A percentile compares a stretch with the other conserved stretches of the same genome.
Evolutionary conservation across 768 basidiomycete genomes (phyloP).

Genomic region (Lactifluus pinguis): DNA sequence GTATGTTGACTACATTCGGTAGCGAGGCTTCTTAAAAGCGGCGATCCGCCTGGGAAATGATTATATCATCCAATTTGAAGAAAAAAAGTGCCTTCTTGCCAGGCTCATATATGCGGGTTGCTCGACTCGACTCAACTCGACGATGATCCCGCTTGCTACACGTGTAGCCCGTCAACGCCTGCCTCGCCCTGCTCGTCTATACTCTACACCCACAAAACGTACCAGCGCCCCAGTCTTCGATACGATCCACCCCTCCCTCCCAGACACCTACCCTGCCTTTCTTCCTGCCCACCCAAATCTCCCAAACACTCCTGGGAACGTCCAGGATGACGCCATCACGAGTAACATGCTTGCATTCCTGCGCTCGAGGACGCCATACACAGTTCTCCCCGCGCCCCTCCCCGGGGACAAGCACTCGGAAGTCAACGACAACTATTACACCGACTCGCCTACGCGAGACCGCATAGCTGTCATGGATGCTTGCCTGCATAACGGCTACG

Average conservation of each 20-base stretch:
- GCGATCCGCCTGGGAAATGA: background rate
- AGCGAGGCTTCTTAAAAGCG: no score
- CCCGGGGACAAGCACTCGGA: constrained; percentile 38
- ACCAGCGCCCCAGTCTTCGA: constrained; percentile 42
- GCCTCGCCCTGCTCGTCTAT: constrained; percentile 60
- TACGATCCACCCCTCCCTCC: constrained; percentile 32
- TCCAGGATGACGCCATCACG: constrained; percentile 12
- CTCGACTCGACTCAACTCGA: no score
- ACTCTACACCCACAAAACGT: constrained; percentile 55
- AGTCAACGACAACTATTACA: constrained; percentile 45
- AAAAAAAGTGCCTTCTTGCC: background rate
- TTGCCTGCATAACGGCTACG: constrained; percentile 66
- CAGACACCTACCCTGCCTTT: constrained; percentile 33
- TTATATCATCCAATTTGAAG: background rate
- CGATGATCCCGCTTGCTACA: constrained; percentile 28
- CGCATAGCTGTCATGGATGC: constrained; percentile 73
- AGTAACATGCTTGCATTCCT: constrained; percentile 45
- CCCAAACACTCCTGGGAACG: background rate
- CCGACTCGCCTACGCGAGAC: constrained; percentile 59
- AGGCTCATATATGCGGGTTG: background rate
- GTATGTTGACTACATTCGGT: no score
- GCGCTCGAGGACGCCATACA: constrained; percentile 37
- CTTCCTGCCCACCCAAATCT: constrained; percentile 25
- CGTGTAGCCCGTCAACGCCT: constrained; percentile 43
- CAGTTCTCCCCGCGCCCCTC: constrained; percentile 58